A percentile compares a stretch with the other conserved stretches of the same genome.
Evolutionary conservation across 257 asterid genomes (phyloP).

Genomic region (Solanum paucissectum): DNA sequence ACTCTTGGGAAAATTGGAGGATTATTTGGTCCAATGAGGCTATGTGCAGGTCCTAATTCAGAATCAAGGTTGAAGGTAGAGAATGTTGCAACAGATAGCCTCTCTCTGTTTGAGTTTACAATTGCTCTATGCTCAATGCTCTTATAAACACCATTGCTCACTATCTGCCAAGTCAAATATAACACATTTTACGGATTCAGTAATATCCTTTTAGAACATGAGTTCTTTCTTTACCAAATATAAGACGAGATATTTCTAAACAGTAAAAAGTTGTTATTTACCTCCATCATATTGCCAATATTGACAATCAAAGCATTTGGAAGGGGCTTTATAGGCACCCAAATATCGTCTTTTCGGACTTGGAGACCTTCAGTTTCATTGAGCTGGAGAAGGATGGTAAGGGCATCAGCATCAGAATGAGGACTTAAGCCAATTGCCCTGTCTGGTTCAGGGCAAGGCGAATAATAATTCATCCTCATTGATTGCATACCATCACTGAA

Average conservation of each 20-base stretch:
- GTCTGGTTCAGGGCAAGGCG: slow-evolving; percentile 49
- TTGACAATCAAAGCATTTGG: slow-evolving; percentile 36
- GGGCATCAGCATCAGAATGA: slow-evolving; percentile 46
- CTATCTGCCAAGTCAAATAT: slow-evolving; percentile 13
- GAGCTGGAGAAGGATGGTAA: slow-evolving; percentile 44
- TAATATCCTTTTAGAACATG: too few relatives aligned
- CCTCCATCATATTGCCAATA: slow-evolving; percentile 52
- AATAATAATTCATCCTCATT: slow-evolving; percentile 43
- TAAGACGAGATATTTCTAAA: too few relatives aligned
- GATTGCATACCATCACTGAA: slow-evolving; percentile 33
- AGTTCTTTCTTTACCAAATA: too few relatives aligned
- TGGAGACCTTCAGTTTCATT: slow-evolving; percentile 43
- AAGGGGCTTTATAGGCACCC: slow-evolving; percentile 36
- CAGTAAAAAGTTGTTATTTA: not conserved
- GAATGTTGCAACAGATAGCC: slow-evolving; percentile 47
- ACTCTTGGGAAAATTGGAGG: slow-evolving; percentile 25
- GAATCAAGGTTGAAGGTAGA: slow-evolving; percentile 20
- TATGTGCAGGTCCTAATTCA: slow-evolving; percentile 38
- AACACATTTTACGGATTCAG: too few relatives aligned
- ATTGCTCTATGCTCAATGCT: slow-evolving; percentile 48
- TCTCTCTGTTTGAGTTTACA: slow-evolving; percentile 28
- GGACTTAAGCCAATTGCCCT: slow-evolving; percentile 31
- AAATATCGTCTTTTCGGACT: slow-evolving; percentile 28
- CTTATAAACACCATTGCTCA: slow-evolving; percentile 36
- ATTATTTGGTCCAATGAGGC: slow-evolving; percentile 21